phyloP scores from a whole-genome alignment of 345 rosid genomes.

The Orychophragmus violaceus region DNA sequence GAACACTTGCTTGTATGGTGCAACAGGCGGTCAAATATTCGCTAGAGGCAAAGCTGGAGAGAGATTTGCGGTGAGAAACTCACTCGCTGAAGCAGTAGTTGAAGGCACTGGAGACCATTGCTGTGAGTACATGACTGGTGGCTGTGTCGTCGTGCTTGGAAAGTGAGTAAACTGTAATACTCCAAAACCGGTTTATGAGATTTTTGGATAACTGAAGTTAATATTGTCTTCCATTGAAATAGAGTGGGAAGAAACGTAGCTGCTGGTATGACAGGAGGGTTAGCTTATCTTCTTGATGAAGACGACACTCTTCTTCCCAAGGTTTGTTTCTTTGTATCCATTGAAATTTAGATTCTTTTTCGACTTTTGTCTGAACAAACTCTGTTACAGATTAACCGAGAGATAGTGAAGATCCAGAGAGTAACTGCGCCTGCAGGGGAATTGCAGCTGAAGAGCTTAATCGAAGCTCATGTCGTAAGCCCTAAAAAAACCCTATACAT shows the following conservation, averaged over 20 bases:
- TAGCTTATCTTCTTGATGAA: conserved; percentile 91
- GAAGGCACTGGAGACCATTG: conserved; percentile 99
- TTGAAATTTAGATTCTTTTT: background rate
- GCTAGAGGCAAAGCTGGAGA: conserved; percentile 98
- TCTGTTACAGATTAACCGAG: conserved; percentile 60
- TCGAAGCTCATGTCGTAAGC: conserved; percentile 44
- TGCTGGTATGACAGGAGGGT: conserved; percentile 99
- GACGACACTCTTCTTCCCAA: conserved; percentile 79
- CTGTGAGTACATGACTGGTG: conserved; percentile 99
- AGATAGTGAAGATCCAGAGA: conserved; percentile 92
- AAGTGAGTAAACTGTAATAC: conserved; percentile 51
- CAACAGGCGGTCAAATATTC: conserved; percentile 94
- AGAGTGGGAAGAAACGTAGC: conserved; percentile 99
- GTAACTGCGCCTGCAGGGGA: conserved; percentile 97
- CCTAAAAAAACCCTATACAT: background rate
- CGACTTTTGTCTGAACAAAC: background rate
- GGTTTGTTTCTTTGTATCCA: conserved; percentile 38
- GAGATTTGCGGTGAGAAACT: conserved; percentile 96
- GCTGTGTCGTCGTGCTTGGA: conserved; percentile 91
- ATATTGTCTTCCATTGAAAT: conserved; percentile 24
- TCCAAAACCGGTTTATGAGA: background rate
- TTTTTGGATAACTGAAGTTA: background rate
- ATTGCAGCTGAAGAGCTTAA: conserved; percentile 79
- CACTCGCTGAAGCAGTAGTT: conserved; percentile 96
- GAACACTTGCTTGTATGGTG: conserved; percentile 94